Evolutionary conservation across 2,329 filamentous ascomycete genomes (phyloP).

Genomic region (Biscogniauxia sp.): DNA sequence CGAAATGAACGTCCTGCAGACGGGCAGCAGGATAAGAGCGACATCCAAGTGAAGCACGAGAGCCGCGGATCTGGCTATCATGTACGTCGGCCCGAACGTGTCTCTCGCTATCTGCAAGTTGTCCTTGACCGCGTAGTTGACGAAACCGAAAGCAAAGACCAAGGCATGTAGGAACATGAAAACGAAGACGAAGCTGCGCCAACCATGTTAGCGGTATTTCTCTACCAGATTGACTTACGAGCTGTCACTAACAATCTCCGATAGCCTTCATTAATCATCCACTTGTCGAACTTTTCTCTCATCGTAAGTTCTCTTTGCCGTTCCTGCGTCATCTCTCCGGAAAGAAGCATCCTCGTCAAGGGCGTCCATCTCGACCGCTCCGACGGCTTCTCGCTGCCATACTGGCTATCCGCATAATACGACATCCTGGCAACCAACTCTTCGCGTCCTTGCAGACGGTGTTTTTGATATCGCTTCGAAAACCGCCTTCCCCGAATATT

Average conservation of each 20-base stretch:
- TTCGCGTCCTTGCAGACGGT: constrained; percentile 13
- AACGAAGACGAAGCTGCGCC: constrained; percentile 66
- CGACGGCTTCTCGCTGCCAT: constrained; percentile 45
- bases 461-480: constrained; percentile 11
- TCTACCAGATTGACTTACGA: constrained; percentile 10
- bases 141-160: constrained; percentile 76
- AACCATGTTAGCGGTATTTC: constrained; percentile 20
- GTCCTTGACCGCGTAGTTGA: constrained; percentile 78
- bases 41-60: constrained; percentile 80
- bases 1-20: constrained; percentile 82
- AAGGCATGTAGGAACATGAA: constrained; percentile 72
- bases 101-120: constrained; percentile 64
- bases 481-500: constrained; percentile 10
- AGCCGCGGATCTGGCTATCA: constrained; percentile 73
- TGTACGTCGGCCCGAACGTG: constrained; percentile 72
- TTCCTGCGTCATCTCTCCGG: constrained; percentile 77
- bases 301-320: constrained; percentile 64
- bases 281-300: constrained; percentile 73
- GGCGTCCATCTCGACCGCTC: constrained; percentile 82
- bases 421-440: constrained; percentile 33
- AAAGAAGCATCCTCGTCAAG: constrained; percentile 77
- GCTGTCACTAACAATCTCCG: constrained; percentile 64
- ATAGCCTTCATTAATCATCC: constrained; percentile 90
- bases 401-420: constrained; percentile 33
- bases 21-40: constrained; percentile 74